Conservation (phyloP, 1,284 basidiomycete species). For the Trametes polyzona region DNA sequence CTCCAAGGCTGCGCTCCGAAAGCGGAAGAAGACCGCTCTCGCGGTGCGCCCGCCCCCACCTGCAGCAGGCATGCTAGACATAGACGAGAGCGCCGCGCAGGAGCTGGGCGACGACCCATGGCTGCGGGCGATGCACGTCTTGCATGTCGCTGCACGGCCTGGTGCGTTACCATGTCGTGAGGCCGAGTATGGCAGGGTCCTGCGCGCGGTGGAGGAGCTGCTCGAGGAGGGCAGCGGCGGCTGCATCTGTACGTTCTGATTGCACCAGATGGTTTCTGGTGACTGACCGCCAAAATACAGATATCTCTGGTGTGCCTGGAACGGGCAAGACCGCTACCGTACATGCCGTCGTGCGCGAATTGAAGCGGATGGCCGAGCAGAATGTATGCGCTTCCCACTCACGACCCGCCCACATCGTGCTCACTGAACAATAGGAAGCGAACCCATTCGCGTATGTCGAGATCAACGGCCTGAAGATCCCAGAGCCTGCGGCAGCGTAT, state of each 20-base stretch:
- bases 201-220: slow-evolving; percentile 82
- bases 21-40: slow-evolving; percentile 41
- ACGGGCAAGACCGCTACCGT: slow-evolving; percentile 99
- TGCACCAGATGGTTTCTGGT: not conserved
- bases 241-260: slow-evolving; percentile 80
- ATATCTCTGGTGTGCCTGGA: slow-evolving; percentile 97
- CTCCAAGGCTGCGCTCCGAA: slow-evolving; percentile 61
- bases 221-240: slow-evolving; percentile 93
- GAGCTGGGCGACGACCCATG: slow-evolving; percentile 74
- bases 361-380: slow-evolving; percentile 84
- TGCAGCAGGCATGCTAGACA: slow-evolving; percentile 34
- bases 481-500: slow-evolving; percentile 89
- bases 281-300: no score
- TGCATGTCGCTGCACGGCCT: slow-evolving; percentile 94
- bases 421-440: slow-evolving; percentile 63
- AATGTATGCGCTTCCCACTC: slow-evolving; percentile 57
- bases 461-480: slow-evolving; percentile 95
- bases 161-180: slow-evolving; percentile 91
- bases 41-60: slow-evolving; percentile 42
- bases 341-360: slow-evolving; percentile 86
- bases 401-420: not conserved
- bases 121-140: slow-evolving; percentile 82
- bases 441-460: slow-evolving; percentile 97
- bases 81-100: slow-evolving; percentile 10
- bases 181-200: slow-evolving; percentile 81